Evolutionary conservation across 129 eudicot genomes (phyloP).

Genomic region (Lactuca sativa): DNA sequence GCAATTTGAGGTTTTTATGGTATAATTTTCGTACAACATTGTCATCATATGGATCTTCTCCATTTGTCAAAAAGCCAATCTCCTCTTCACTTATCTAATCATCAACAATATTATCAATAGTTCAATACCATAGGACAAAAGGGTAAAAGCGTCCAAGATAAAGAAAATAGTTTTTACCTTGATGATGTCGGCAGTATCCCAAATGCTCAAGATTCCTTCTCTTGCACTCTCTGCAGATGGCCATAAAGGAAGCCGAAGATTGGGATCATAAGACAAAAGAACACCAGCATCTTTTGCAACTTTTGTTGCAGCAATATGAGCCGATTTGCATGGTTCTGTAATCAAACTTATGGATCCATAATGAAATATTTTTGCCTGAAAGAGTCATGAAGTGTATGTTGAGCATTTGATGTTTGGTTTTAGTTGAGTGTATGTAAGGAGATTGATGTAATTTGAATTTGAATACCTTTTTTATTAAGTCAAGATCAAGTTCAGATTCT

Average conservation of each 20-base stretch:
- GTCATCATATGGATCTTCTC: constrained; percentile 95
- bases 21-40: constrained; percentile 85
- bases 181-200: constrained; percentile 95
- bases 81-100: constrained; percentile 90
- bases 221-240: constrained; percentile 92
- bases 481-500: constrained; percentile 78
- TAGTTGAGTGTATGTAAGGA: neutral
- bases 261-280: constrained; percentile 91
- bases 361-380: constrained; percentile 95
- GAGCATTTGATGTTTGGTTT: neutral
- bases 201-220: constrained; percentile 96
- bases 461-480: constrained; percentile 75
- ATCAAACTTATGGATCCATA: constrained; percentile 96
- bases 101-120: neutral
- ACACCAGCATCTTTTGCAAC: constrained; percentile 96
- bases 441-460: neutral
- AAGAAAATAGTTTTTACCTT: constrained; percentile 45
- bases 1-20: constrained; percentile 80
- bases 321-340: constrained; percentile 96
- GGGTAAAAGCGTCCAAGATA: neutral
- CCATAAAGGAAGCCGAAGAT: constrained; percentile 98
- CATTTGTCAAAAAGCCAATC: constrained; percentile 76
- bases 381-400: neutral
- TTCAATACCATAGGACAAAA: constrained; percentile 13
- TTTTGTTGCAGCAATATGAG: constrained; percentile 94